phyloP scores from a whole-genome alignment of 768 basidiomycete genomes.

The Collybia mongolica region DNA sequence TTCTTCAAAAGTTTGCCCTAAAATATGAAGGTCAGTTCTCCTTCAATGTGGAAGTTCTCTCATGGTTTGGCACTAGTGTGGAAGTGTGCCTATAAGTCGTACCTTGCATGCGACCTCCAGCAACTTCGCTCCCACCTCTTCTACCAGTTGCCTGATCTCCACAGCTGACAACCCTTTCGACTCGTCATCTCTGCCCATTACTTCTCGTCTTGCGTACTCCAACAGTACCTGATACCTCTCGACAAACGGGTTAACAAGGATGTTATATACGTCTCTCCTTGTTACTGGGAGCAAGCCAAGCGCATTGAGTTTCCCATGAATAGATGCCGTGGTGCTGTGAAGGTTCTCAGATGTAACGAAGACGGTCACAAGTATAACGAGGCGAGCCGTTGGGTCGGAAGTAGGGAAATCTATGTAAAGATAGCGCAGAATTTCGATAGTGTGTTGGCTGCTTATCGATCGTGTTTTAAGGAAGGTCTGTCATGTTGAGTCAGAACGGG shows the following conservation, averaged over 20 bases:
- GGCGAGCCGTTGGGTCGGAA: constrained; percentile 55
- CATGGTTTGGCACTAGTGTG: constrained; percentile 4
- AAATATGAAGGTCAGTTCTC: not conserved
- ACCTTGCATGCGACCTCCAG: constrained; percentile 65
- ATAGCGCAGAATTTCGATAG: constrained; percentile 53
- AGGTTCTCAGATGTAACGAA: constrained; percentile 45
- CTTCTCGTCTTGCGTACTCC: constrained; percentile 43
- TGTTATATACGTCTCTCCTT: constrained; percentile 54
- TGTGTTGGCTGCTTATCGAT: constrained; percentile 51
- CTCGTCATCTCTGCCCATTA: constrained; percentile 28
- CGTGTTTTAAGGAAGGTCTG: constrained; percentile 73
- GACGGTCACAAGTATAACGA: constrained; percentile 71
- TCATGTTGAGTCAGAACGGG: constrained; percentile 10
- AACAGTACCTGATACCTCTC: constrained; percentile 53
- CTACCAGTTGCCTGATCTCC: constrained; percentile 46
- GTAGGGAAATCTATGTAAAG: constrained; percentile 70
- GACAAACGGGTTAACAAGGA: constrained; percentile 70
- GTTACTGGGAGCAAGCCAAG: constrained; percentile 57
- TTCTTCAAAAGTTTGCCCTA: constrained; percentile 68
- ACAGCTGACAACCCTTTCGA: constrained; percentile 38
- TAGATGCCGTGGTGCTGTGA: constrained; percentile 26
- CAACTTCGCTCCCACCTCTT: constrained; percentile 59
- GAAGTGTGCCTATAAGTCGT: not conserved
- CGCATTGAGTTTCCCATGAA: constrained; percentile 52
- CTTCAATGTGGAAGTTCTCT: not conserved